Evolutionary conservation across 345 rosid genomes (phyloP), one percentile per base, ranked within the genome.

Genomic region (Erucastrum elatum): DNA sequence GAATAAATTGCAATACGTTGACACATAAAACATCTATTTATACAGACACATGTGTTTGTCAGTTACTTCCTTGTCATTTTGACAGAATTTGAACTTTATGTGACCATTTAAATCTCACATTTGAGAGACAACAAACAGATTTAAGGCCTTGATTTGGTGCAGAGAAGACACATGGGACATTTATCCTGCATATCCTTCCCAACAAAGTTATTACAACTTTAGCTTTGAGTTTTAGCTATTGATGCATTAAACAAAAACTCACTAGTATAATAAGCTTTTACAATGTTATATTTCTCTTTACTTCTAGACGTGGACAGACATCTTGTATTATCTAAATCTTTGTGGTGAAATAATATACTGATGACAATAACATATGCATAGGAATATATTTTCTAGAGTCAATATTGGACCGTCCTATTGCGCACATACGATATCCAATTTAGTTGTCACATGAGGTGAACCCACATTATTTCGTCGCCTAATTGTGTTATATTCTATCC

Each of bases 401-500:
- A 71, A 72, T 73, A 60, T 73, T 78, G 62, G 69, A 72, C 41
- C 39, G 56, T 68, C 46, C 21, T 30, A 66, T 66, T 8, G n/a
- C 67, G 21, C 21, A 21, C 21, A 39, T 56, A 78, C 56, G 21
- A 37, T 65, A 70, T 30, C 64, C 58, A 26, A 70, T 26, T 51
- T 65, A 74, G 66, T 29, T 49, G 64, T 64, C 71, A 68, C 66
- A 69, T 74, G 70, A 75, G 15, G 6, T 64, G 79, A 80, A 64
- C 70, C 59, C 75, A 74, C 60, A 68, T 73, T 49, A 34, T 68
- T 63, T 64, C 31, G 37, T 75, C 75, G 55, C 79, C 83, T 53
- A 31, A 80, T n/a, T 63, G 17, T 75, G 79, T 29, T 62, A 62
- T 1, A 39, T 80, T 75, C 75, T 62, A 80, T 80, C 83, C 61